Evolutionary conservation across 192 early-diverging fungal genomes (phyloP), one percentile per base, ranked within the genome.

Genomic region (Bifiguratus adelaidae): DNA sequence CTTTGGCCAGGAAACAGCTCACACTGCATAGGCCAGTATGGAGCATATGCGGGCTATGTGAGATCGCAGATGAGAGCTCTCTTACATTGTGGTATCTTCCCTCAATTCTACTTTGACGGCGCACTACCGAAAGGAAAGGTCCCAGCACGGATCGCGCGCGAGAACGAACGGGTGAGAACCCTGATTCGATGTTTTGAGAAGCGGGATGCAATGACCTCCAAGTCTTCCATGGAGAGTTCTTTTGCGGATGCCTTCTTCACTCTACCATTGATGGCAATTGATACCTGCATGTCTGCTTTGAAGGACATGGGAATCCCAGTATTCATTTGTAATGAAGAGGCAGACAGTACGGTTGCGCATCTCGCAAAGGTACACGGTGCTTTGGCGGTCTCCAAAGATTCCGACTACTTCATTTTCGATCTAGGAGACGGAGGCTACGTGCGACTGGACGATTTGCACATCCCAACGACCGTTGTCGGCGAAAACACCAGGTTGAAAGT

Each of bases 301-400:
- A n/a, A n/a, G n/a, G n/a, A n/a, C n/a, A n/a, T 63, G 2, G 65
- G 48, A 5, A 52, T 71, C 13, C 47, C 57, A 7, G 13, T 70
- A 0, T 43, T 60, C 30, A 54, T 65, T 3, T 68, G 68, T 32
- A 51, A 60, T 27, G 58, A 54, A 32, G 72, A 75, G 44, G 72
- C 72, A 9, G 72, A 75, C 37, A 57, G 62, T 15, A 46, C 48
- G 7, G 65, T 71, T 7, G 68, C 60, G 2, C 33, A 54, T 20
- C 32, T 65, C 30, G 65, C 72, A 0, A 53, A 55, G 41, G 48
- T 60, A 26, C 59, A 47, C 16, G 55, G 67, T 9, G 72, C 58
- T 0, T 75, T 65, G 30, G 63, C 59, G 4, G 54, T 75, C 3
- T 71, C 68, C 48, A 60, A 62, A 35, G 72, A 75, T 32, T 71